Evolutionary conservation across 495 filamentous ascomycete species (phyloP), one percentile per base, ranked within the genome.

Genomic region (Neurospora tetrasperma): DNA sequence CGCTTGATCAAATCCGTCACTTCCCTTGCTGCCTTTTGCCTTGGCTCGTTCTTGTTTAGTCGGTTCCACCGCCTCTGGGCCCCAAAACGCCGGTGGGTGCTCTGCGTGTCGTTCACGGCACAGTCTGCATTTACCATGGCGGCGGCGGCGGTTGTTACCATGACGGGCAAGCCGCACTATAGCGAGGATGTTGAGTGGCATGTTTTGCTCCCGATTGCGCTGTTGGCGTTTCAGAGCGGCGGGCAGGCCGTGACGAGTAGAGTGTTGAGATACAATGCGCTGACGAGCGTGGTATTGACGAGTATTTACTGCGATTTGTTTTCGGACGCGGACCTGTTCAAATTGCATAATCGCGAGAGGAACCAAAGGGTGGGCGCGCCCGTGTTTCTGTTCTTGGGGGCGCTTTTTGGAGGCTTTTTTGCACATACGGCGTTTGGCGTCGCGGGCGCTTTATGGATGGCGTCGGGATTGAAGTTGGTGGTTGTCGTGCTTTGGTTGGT

Each of bases 251-350:
- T 93, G n/a, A 85, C 85, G 0, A 92, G 89, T 78, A 80, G 91
- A 5, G 90, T 88, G 11, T 80, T 93, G 74, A 82, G 86, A 75
- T 89, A 87, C 73, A 87, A 85, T 59, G 85, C 85, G 2, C 77
- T 93, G 14, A 90, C 90, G 0, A 90, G 88, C 76, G 90, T 92
- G 12, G 91, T 92, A 38, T 78, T 93, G 72, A 93, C 91, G 23
- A 91, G 89, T 74, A 86, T 89, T 70, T 92, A 91, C 80, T 90
- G 89, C 75, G 91, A 93, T 77, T 75, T 92, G 20, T 91, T 91
- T 77, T 89, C 88, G 9, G 88, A 91, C 71, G 83, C 83, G 42
- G 84, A 87, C 23, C 73, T 92, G 14, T 83, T 91, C 12, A 80
- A 82, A 2, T 59, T 83, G 39, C 76, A 66, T 66, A 88, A 90